These are phyloP conservation scores for Ramalina intermedia DNA, from an alignment of 495 filamentous ascomycete genomes.

Conservation along the genomic window DNA sequence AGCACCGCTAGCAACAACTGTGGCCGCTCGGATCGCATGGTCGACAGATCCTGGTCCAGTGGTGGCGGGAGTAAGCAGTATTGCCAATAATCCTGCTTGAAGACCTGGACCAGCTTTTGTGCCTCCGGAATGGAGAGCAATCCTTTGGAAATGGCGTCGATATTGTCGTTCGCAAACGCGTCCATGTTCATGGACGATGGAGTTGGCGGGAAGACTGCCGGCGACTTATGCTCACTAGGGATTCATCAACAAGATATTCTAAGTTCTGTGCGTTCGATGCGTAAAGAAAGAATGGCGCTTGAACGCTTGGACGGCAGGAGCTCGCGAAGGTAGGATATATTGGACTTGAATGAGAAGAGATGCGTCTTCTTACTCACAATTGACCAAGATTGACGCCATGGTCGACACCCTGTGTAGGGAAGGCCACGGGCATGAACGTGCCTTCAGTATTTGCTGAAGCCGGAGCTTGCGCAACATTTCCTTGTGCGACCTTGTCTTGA, in stretches of 20 bases:
- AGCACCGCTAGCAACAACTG: conserved; percentile 13
- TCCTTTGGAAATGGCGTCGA: conserved; percentile 3
- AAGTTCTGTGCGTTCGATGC: not conserved
- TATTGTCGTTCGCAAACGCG: not conserved
- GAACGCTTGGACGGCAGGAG: not conserved
- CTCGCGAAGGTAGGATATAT: too few species aligned
- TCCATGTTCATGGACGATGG: not conserved
- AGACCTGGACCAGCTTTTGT: not conserved
- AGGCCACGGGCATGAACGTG: not conserved
- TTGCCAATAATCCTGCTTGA: not conserved
- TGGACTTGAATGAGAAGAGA: too few species aligned
- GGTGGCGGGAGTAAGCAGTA: not conserved
- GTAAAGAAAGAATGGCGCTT: not conserved
- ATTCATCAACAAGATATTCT: not conserved
- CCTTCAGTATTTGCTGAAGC: not conserved
- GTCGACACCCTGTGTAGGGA: not conserved
- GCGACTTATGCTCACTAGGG: not conserved
- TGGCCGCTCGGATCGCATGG: conserved; percentile 12
- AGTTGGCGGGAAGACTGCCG: not conserved
- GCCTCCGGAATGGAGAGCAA: conserved; percentile 1
- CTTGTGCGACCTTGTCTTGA: not conserved
- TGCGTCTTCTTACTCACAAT: too few species aligned
- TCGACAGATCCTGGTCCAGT: not conserved
- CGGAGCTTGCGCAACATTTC: not conserved
- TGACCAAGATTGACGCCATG: too few species aligned